Conservation (phyloP, 2,329 filamentous ascomycete genomes). For the Cordyceps cicadae region DNA sequence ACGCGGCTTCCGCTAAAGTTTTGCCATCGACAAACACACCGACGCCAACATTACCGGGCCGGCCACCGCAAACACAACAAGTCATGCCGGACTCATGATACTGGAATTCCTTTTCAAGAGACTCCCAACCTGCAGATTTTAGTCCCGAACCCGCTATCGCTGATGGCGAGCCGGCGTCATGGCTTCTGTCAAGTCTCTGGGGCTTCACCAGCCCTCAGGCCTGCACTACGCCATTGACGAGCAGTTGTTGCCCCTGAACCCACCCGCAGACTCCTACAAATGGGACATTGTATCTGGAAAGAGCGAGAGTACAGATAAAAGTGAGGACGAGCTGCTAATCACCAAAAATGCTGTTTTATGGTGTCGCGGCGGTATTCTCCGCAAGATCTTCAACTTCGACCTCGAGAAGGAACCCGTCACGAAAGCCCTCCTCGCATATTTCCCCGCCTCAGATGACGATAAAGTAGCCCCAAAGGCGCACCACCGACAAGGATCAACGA, state of each 20-base stretch:
- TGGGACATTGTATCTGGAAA: conserved; percentile 51
- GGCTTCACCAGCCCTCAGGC: conserved; percentile 79
- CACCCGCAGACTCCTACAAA: conserved; percentile 54
- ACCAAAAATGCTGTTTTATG: conserved; percentile 74
- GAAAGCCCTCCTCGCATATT: conserved; percentile 81
- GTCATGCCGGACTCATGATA: background rate
- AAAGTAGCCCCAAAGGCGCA: conserved; percentile 11
- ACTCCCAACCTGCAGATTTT: background rate
- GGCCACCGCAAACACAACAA: background rate
- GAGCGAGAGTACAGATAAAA: conserved; percentile 37
- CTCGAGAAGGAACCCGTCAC: conserved; percentile 77
- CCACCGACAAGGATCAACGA: conserved; percentile 7
- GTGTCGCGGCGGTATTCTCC: conserved; percentile 78
- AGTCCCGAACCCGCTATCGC: conserved; percentile 1
- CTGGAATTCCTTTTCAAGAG: background rate
- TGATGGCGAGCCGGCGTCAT: conserved; percentile 44
- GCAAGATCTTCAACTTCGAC: conserved; percentile 78
- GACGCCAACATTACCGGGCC: background rate
- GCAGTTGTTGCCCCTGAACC: conserved; percentile 61
- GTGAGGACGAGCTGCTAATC: conserved; percentile 72
- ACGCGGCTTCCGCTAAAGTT: background rate
- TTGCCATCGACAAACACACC: background rate
- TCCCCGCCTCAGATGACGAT: conserved; percentile 49
- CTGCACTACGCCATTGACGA: conserved; percentile 78
- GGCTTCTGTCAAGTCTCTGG: conserved; percentile 85